Evolutionary conservation across 208 protist genomes (phyloP).

Genomic region (Phytomonas francai): DNA sequence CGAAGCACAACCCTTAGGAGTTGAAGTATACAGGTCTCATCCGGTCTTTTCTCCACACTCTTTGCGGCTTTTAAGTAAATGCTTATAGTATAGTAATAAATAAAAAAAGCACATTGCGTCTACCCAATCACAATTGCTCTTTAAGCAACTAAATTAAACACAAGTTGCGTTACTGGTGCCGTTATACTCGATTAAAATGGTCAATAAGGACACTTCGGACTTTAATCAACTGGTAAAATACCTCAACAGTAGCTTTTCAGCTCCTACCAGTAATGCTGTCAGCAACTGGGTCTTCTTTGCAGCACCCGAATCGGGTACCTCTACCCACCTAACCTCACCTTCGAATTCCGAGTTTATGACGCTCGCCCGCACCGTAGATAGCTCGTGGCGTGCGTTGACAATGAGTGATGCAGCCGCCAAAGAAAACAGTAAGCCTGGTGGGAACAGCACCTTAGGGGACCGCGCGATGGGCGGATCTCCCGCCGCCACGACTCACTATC

Average conservation of each 20-base stretch:
- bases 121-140: not conserved
- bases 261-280: constrained; percentile 20
- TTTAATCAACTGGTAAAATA: constrained; percentile 75
- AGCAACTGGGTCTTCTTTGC: not conserved
- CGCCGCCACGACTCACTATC: constrained; percentile 9
- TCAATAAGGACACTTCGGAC: constrained; percentile 40
- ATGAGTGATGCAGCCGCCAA: constrained; percentile 42
- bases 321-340: not conserved
- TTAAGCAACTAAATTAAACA: not conserved
- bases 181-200: not conserved
- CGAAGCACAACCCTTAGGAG: not conserved
- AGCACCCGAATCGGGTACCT: constrained; percentile 1
- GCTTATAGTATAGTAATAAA: not conserved
- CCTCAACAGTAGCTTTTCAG: constrained; percentile 54
- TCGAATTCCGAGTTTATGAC: constrained; percentile 18
- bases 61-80: not conserved
- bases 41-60: not conserved
- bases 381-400: constrained; percentile 55
- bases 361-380: constrained; percentile 47
- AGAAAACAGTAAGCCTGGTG: constrained; percentile 16
- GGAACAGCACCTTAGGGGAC: constrained; percentile 6
- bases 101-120: not conserved
- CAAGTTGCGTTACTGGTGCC: not conserved
- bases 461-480: constrained; percentile 11
- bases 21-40: not conserved